These are phyloP conservation scores for Sordariomycetes sp. DNA, from an alignment of 2,329 filamentous ascomycete genomes.

Conservation along the genomic window DNA sequence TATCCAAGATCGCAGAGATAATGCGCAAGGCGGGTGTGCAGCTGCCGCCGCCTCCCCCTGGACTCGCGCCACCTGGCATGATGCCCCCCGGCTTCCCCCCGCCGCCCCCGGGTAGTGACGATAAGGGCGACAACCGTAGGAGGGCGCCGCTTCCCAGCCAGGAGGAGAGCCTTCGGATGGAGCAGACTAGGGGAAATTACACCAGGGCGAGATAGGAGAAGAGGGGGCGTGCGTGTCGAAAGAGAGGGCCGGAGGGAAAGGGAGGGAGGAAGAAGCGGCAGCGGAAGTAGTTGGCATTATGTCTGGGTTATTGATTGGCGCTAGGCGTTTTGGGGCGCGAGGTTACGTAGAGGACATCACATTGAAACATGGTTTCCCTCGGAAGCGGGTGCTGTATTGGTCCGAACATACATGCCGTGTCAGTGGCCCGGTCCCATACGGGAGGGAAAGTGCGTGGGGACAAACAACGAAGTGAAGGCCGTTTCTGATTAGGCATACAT, in stretches of 20 bases:
- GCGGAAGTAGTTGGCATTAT: neutral
- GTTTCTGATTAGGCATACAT: no score
- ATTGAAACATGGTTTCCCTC: neutral
- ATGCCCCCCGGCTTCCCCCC: slow-evolving; percentile 28
- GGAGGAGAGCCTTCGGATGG: slow-evolving; percentile 68
- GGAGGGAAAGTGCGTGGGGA: no score
- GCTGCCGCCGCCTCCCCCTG: slow-evolving; percentile 42
- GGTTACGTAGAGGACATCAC: neutral
- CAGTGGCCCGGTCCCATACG: no score
- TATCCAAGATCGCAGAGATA: slow-evolving; percentile 50
- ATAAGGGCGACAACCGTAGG: slow-evolving; percentile 25
- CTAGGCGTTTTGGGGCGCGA: neutral
- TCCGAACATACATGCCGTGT: neutral
- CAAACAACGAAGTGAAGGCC: no score
- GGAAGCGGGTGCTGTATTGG: no score
- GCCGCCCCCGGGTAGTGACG: slow-evolving; percentile 19
- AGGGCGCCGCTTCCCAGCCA: slow-evolving; percentile 72
- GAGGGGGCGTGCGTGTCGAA: neutral
- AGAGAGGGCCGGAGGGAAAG: neutral
- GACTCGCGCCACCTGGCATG: slow-evolving; percentile 32
- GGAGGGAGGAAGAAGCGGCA: neutral
- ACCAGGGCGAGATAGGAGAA: slow-evolving; percentile 34
- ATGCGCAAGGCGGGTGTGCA: slow-evolving; percentile 56
- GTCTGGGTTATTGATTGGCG: neutral
- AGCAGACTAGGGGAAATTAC: slow-evolving; percentile 58